Evolutionary conservation across 768 basidiomycete species (phyloP), one percentile per base, ranked within the genome.

Genomic region (Hypholoma fasciculare): DNA sequence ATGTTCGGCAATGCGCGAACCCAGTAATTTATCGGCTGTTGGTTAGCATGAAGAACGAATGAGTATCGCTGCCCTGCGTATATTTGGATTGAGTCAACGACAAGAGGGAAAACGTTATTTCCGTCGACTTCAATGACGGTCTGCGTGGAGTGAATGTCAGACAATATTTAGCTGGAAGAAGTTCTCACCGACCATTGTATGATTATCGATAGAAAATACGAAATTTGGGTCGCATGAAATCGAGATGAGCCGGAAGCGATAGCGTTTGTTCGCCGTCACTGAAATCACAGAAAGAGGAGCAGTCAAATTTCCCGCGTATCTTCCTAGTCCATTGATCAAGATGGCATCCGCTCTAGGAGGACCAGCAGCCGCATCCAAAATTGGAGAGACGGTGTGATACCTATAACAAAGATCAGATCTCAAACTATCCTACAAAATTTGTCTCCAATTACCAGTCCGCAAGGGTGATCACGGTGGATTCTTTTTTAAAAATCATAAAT

Each of bases 11-110:
- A 16, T 2, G 76, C 75, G n/a, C 72, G 76, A 49, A 78, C 73
- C 76, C 80, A 79, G 49, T 80, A 81, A 57, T 78, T 80, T 47
- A 63, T 69, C 30, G 75, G 50, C 1, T 62, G 47, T 44, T 69
- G 63, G 52, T 68, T 64, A 9, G 69, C 63, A 43, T 60, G 61
- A 58, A 80, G 59, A 9, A 83, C 65, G 57, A 82, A 69, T 0
- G 82, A 83, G 54, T 83, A 83, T 7, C 82, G 75, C 59, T 83
- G 82, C 2, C 76, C 83, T 11, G 72, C 70, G 52, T 74, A 79
- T 49, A 83, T 75, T 7, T 74, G 65, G 49, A 83, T 74, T 11
- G 69, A 62, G 52, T 81, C 76, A 3, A 79, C 75, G 1, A 52
- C 56, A 12, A 74, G 56, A 0, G 83, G 80, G 26, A 72, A 48